Percentiles rank a stretch among this genome's conserved stretches.
Conservation (phyloP, 192 early-diverging fungal species). For the Mortierella antarctica region DNA sequence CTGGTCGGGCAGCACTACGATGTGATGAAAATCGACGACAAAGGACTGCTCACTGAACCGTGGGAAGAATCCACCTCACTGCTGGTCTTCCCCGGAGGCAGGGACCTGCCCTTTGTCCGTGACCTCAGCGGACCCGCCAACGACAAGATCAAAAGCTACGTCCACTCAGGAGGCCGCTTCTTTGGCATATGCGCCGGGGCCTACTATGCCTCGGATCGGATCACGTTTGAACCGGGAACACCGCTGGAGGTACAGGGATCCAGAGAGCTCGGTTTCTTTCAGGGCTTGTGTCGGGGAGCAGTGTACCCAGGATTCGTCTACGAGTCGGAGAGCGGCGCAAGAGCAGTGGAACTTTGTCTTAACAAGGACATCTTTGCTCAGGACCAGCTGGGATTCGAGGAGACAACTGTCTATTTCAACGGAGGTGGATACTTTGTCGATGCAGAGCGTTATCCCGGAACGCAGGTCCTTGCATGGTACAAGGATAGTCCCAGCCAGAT, state of each 20-base stretch:
- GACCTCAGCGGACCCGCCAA: slow-evolving; percentile 76
- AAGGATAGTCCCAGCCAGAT: slow-evolving; percentile 5
- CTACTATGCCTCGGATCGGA: slow-evolving; percentile 78
- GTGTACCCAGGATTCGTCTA: slow-evolving; percentile 88
- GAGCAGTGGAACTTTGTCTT: slow-evolving; percentile 14
- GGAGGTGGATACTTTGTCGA: slow-evolving; percentile 77
- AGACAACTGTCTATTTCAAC: slow-evolving; percentile 70
- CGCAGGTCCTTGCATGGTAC: slow-evolving; percentile 55
- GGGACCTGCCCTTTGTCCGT: slow-evolving; percentile 84
- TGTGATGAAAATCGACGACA: slow-evolving; percentile 84
- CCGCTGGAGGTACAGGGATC: slow-evolving; percentile 75
- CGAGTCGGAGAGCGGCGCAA: slow-evolving; percentile 56
- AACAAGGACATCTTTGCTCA: slow-evolving; percentile 1
- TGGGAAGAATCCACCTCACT: slow-evolving; percentile 91
- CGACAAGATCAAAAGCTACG: slow-evolving; percentile 71
- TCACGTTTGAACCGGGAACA: slow-evolving; percentile 83
- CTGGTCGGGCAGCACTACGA: slow-evolving; percentile 88
- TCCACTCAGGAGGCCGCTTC: slow-evolving; percentile 83
- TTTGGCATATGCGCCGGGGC: slow-evolving; percentile 93
- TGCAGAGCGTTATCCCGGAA: slow-evolving; percentile 36
- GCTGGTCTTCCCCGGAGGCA: slow-evolving; percentile 90
- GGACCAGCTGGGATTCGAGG: slow-evolving; percentile 27
- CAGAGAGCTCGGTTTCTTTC: slow-evolving; percentile 79
- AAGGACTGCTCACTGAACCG: slow-evolving; percentile 77
- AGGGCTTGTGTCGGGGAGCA: slow-evolving; percentile 75